These are phyloP conservation scores for Phytophthora sp. DNA, from an alignment of 352 stramenopile species.

Conservation along the genomic window DNA sequence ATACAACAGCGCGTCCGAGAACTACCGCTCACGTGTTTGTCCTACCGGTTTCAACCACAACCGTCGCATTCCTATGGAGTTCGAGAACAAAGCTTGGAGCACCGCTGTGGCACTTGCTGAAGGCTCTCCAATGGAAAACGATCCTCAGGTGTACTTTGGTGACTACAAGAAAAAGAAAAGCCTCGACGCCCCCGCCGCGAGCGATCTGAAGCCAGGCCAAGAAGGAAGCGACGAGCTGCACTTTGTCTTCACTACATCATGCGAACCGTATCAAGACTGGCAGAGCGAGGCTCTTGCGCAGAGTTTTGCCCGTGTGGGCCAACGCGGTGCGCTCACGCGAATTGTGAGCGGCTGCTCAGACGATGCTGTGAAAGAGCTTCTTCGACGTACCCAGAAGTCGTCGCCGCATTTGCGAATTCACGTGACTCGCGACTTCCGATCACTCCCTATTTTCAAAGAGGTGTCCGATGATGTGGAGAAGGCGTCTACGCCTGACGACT, in stretches of 20 bases:
- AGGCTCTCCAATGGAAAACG: slow-evolving; percentile 29
- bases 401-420: slow-evolving; percentile 61
- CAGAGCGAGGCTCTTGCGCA: slow-evolving; percentile 74
- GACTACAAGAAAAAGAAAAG: slow-evolving; percentile 53
- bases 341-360: slow-evolving; percentile 72
- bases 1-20: slow-evolving; percentile 73
- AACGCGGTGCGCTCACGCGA: slow-evolving; percentile 68
- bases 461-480: slow-evolving; percentile 24
- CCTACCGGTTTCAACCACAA: slow-evolving; percentile 76
- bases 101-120: slow-evolving; percentile 56
- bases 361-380: slow-evolving; percentile 42
- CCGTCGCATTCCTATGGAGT: slow-evolving; percentile 67
- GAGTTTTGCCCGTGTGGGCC: slow-evolving; percentile 63
- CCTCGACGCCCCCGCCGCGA: neutral
- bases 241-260: slow-evolving; percentile 81
- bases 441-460: slow-evolving; percentile 35
- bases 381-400: slow-evolving; percentile 38
- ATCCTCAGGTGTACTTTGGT: slow-evolving; percentile 49
- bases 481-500: slow-evolving; percentile 45
- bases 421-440: slow-evolving; percentile 59
- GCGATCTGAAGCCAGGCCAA: slow-evolving; percentile 37
- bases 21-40: slow-evolving; percentile 59
- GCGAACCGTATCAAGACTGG: slow-evolving; percentile 69
- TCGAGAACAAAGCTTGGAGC: slow-evolving; percentile 41
- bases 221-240: slow-evolving; percentile 66